These are phyloP conservation scores for Auriscalpium orientale DNA, from an alignment of 768 basidiomycete species.

Conservation along the genomic window DNA sequence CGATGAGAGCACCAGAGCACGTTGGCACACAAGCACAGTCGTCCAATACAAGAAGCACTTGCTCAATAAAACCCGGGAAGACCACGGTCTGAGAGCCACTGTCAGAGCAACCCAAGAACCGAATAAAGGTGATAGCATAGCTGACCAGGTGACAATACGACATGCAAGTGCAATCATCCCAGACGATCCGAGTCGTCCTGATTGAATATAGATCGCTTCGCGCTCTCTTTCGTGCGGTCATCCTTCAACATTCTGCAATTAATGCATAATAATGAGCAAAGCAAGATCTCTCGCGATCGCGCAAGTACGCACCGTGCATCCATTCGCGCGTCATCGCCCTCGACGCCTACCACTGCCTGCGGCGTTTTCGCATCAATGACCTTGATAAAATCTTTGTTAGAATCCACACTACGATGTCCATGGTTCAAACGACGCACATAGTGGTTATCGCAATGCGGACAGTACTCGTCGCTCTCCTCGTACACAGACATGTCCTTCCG, in stretches of 20 bases:
- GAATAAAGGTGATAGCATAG: no score
- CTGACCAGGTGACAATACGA: no score
- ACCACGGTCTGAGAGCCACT: no score
- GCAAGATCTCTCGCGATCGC: background rate
- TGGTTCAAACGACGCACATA: slow-evolving; percentile 57
- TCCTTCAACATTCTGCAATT: slow-evolving; percentile 77
- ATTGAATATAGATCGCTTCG: slow-evolving; percentile 41
- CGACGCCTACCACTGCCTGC: slow-evolving; percentile 74
- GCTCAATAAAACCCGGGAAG: no score
- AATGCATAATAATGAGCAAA: background rate
- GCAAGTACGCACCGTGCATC: slow-evolving; percentile 78
- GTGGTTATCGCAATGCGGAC: slow-evolving; percentile 97
- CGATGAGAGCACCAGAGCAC: no score
- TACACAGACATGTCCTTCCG: slow-evolving; percentile 88
- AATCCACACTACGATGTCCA: background rate
- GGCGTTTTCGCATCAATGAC: slow-evolving; percentile 91
- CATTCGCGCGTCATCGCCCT: slow-evolving; percentile 85
- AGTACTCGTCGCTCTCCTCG: slow-evolving; percentile 97
- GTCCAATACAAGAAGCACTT: no score
- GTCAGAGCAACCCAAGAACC: no score
- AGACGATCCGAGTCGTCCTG: slow-evolving; percentile 40
- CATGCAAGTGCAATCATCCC: no score
- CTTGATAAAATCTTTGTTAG: slow-evolving; percentile 35
- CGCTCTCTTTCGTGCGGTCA: slow-evolving; percentile 57
- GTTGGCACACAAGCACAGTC: no score